These are phyloP conservation scores for Lumnitzera racemosa DNA, from an alignment of 345 rosid genomes.

Conservation along the genomic window DNA sequence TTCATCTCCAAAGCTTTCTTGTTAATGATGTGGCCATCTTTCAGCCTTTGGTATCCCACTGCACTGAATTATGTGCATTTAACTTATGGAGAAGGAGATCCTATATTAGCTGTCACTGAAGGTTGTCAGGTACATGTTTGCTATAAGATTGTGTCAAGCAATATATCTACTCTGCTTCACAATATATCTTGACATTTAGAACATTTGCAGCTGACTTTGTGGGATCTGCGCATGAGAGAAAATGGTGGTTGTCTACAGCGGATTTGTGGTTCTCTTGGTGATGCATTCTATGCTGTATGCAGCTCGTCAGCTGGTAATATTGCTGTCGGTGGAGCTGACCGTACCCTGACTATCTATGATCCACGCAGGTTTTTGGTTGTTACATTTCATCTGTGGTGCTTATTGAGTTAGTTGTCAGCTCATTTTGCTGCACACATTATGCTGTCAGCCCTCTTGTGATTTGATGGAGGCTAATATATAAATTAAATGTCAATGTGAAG, in stretches of 20 bases:
- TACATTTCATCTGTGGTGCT: background rate
- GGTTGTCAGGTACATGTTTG: conserved; percentile 48
- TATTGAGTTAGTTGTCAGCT: background rate
- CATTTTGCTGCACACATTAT: no score
- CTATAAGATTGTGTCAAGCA: no score
- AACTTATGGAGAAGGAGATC: conserved; percentile 32
- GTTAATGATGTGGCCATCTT: conserved; percentile 10
- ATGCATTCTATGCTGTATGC: conserved; percentile 46
- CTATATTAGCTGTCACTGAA: conserved; percentile 47
- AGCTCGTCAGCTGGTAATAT: conserved; percentile 43
- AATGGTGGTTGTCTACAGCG: conserved; percentile 55
- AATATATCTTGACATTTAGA: conserved; percentile 5
- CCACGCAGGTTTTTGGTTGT: conserved; percentile 50
- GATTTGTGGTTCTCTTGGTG: conserved; percentile 53
- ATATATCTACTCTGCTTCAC: background rate
- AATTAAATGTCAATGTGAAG: no score
- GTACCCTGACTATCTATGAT: conserved; percentile 61
- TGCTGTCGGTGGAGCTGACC: conserved; percentile 68
- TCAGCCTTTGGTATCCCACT: conserved; percentile 63
- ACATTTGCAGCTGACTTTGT: conserved; percentile 40
- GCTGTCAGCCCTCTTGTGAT: background rate
- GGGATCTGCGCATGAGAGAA: conserved; percentile 68
- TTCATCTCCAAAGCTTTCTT: background rate
- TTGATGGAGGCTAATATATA: no score
- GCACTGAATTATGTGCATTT: conserved; percentile 41